Percentiles rank a stretch among this genome's conserved stretches.
Evolutionary conservation across 2,329 filamentous ascomycete species (phyloP).

Genomic region (Neofusicoccum sp.): DNA sequence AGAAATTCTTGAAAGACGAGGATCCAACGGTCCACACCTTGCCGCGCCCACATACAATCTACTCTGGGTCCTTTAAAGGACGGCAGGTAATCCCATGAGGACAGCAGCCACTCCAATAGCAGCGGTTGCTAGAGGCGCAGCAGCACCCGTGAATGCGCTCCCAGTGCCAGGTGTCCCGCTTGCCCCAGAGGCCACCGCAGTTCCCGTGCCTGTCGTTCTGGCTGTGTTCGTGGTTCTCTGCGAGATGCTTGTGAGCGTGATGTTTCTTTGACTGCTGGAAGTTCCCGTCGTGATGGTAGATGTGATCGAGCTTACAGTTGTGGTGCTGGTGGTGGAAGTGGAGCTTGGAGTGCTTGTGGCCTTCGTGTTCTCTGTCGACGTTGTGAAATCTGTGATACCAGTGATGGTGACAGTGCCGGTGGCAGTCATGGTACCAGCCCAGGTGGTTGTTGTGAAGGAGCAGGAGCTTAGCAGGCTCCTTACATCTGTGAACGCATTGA

Average conservation of each 20-base stretch:
- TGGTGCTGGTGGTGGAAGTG: background rate
- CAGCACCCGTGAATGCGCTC: background rate
- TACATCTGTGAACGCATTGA: background rate
- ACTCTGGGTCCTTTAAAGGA: background rate
- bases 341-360: background rate
- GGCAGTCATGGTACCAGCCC: background rate
- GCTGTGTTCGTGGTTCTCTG: background rate
- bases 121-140: background rate
- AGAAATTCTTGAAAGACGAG: too few relatives aligned
- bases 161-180: background rate
- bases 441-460: background rate
- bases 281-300: too few relatives aligned
- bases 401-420: background rate
- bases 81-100: background rate
- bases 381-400: background rate
- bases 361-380: background rate
- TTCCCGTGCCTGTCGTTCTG: background rate
- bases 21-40: too few relatives aligned
- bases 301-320: background rate
- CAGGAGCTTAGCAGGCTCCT: background rate
- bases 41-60: too few relatives aligned
- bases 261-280: background rate
- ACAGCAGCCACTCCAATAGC: background rate
- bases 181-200: background rate
- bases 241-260: background rate